phyloP scores from a whole-genome alignment of 257 asterid species.

The Fraxinus quadrangulata region DNA sequence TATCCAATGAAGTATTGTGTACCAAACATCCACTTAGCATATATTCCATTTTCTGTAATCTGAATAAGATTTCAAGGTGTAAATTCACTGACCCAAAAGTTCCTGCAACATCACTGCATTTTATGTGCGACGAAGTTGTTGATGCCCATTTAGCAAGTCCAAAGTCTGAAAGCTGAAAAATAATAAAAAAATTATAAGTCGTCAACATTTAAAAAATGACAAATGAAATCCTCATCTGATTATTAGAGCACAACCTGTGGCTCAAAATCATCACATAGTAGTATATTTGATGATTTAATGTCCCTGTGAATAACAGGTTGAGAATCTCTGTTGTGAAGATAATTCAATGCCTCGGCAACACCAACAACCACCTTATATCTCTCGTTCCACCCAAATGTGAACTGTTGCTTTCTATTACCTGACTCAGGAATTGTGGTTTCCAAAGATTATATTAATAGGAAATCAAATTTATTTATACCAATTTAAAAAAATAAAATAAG shows the following conservation, averaged over 20 bases:
- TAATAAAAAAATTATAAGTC: slow-evolving; percentile 3
- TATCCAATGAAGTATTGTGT: not conserved
- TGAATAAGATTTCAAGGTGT: slow-evolving; percentile 14
- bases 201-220: too few relatives aligned
- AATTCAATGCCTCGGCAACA: slow-evolving; percentile 90
- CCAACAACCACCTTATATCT: slow-evolving; percentile 86
- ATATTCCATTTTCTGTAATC: not conserved
- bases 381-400: slow-evolving; percentile 66
- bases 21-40: not conserved
- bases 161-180: slow-evolving; percentile 81
- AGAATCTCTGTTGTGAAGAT: slow-evolving; percentile 74
- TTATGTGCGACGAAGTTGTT: slow-evolving; percentile 62
- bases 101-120: slow-evolving; percentile 91
- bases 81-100: slow-evolving; percentile 77
- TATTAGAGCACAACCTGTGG: slow-evolving; percentile 62
- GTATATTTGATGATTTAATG: slow-evolving; percentile 90
- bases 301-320: slow-evolving; percentile 89
- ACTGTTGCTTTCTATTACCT: slow-evolving; percentile 60
- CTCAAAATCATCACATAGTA: slow-evolving; percentile 79
- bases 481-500: not conserved
- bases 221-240: not conserved
- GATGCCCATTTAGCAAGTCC: slow-evolving; percentile 98
- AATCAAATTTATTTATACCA: not conserved
- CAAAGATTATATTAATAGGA: slow-evolving; percentile 1
- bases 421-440: slow-evolving; percentile 12